Evolutionary conservation across 768 basidiomycete species (phyloP).

Genomic region (Amylocystis lapponica): DNA sequence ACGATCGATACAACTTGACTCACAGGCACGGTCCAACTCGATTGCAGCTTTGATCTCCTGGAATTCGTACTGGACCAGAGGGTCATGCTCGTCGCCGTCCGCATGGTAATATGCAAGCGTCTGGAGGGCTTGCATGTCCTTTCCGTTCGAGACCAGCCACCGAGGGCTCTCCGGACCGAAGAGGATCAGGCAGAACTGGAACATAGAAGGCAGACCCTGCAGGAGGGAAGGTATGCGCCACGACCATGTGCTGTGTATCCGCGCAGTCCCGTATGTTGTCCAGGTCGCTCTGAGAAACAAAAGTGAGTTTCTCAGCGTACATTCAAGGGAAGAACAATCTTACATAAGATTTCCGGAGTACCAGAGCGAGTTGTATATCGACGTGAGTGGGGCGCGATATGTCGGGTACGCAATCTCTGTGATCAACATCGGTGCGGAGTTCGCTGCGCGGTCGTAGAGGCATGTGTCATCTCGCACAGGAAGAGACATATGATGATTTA

Average conservation of each 20-base stretch:
- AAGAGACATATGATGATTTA: conserved; percentile 17
- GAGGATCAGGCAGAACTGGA: conserved; percentile 32
- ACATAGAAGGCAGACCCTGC: conserved; percentile 27
- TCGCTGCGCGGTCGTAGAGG: conserved; percentile 22
- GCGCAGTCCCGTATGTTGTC: conserved; percentile 39
- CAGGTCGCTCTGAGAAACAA: conserved; percentile 21
- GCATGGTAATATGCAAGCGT: conserved; percentile 37
- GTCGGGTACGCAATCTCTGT: conserved; percentile 4
- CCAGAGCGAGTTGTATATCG: conserved; percentile 30
- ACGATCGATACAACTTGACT: not conserved
- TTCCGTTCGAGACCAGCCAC: conserved; percentile 32
- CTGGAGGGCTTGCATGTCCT: conserved; percentile 26
- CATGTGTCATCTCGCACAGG: too few species aligned
- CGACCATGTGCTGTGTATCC: conserved; percentile 30
- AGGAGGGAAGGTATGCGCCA: conserved; percentile 40
- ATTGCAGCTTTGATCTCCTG: conserved; percentile 58
- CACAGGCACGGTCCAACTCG: conserved; percentile 36
- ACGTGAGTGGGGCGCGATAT: conserved; percentile 33
- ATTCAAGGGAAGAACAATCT: not conserved
- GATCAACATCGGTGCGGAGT: conserved; percentile 2
- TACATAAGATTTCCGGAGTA: conserved; percentile 24
- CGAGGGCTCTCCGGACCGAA: conserved; percentile 37
- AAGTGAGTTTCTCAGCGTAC: not conserved
- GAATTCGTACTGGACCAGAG: conserved; percentile 54
- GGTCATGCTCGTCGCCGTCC: conserved; percentile 37